Base-by-base conservation (phyloP, 345 rosid species). In the Durio zibethinus region DNA sequence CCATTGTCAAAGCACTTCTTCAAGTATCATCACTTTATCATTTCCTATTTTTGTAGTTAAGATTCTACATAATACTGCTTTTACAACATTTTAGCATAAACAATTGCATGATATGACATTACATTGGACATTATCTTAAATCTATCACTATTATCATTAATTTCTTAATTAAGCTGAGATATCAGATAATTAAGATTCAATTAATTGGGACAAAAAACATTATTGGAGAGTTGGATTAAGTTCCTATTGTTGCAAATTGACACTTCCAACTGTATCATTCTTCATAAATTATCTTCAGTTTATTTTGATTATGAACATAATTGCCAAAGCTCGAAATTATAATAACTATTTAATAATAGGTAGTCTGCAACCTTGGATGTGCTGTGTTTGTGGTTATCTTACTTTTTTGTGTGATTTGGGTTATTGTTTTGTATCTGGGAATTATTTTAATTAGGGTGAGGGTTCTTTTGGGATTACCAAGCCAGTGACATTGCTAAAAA, bases 301-400 rank as follows among this genome's bases (percentile, higher is more conserved):
- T 70, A 59, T 7, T 47, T 20, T 31, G 21, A 0, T 15, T 3
- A 4, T 50, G 43, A 59, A 38, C 6, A 57, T 23, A 4, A 38
- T 70, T 29, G 27, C 35, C 12, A n/a, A 5, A 16, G 76, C 5
- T 18, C 31, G 35, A 75, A 66, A 33, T 10, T 77, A 29, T 23
- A 25, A 7, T 14, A 36, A 21, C 10, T 47, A 27, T 8, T 21
- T 67, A 50, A 66, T 80, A 77, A 38, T 83, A 92, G 95, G 98
- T 92, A 52, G 86, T 86, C 35, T 92, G 97, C 93, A 87, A 86
- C 47, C 82, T 92, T 4, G 95, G 95, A 48, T 88, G 93, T 81
- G 85, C 90, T 0, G 94, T 92, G 15, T 94, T 89, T 76, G 84
- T 79, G 16, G 90, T 72, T 31, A 88, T 92, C 80, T 64, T 94